phyloP scores from a whole-genome alignment of 1,284 basidiomycete species.

The Quambalaria eucalypti region DNA sequence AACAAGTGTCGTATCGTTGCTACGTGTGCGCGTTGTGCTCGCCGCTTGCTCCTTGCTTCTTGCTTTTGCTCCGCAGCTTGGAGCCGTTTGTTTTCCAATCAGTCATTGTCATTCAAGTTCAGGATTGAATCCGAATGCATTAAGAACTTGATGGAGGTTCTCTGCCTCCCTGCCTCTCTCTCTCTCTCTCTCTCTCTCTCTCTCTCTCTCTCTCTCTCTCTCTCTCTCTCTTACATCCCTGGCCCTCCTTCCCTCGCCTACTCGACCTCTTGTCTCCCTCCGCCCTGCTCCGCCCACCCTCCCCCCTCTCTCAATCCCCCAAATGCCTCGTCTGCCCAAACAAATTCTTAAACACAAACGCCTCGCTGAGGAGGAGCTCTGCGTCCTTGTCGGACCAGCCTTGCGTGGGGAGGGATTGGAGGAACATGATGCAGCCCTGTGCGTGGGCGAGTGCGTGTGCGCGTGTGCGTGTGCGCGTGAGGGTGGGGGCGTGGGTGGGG shows the following conservation, averaged over 20 bases:
- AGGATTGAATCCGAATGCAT: neutral
- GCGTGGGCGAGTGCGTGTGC: neutral
- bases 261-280: neutral
- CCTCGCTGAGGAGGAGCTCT: conserved; percentile 86
- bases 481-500: neutral
- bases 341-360: conserved; percentile 59
- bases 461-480: too few relatives aligned
- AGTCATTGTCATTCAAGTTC: too few relatives aligned
- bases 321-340: conserved; percentile 1
- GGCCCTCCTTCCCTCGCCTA: neutral
- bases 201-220: neutral
- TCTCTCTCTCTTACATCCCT: neutral
- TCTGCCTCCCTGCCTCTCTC: neutral
- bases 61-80: neutral
- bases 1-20: too few relatives aligned
- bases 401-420: conserved; percentile 90
- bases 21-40: too few relatives aligned
- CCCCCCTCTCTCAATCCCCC: neutral
- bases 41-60: too few relatives aligned
- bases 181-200: neutral
- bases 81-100: too few relatives aligned
- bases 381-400: conserved; percentile 91
- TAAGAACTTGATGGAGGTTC: neutral
- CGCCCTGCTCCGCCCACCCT: neutral
- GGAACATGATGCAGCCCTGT: conserved; percentile 96